Conservation (phyloP, 139 green algal species). For the Picochlorum sp. region DNA sequence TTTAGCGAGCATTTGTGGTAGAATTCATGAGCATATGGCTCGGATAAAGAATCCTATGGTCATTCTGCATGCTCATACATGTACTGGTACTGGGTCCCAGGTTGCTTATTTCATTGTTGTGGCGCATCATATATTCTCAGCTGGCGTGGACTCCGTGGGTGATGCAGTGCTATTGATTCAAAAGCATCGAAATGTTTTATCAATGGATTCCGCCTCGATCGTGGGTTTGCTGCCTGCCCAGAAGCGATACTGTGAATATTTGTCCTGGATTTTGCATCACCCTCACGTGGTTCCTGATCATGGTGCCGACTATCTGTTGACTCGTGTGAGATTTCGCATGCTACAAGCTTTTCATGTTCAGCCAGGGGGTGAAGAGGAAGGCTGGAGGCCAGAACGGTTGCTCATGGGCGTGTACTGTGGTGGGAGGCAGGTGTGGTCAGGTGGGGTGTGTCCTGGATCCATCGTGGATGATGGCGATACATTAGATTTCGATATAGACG, state of each 20-base stretch:
- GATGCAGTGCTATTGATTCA: slow-evolving; percentile 13
- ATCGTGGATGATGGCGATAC: slow-evolving; percentile 2
- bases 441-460: slow-evolving; percentile 10
- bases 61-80: slow-evolving; percentile 30
- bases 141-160: slow-evolving; percentile 15
- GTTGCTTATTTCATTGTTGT: slow-evolving; percentile 20
- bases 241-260: slow-evolving; percentile 20
- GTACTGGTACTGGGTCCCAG: slow-evolving; percentile 16
- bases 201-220: background rate
- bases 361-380: background rate
- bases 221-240: slow-evolving; percentile 19
- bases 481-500: slow-evolving; percentile 16
- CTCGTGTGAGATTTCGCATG: slow-evolving; percentile 8
- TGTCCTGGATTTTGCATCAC: slow-evolving; percentile 22
- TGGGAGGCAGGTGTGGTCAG: slow-evolving; percentile 21
- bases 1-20: slow-evolving; percentile 21
- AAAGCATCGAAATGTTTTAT: slow-evolving; percentile 9
- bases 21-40: slow-evolving; percentile 27
- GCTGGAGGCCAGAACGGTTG: background rate
- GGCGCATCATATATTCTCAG: slow-evolving; percentile 30
- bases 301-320: background rate
- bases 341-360: slow-evolving; percentile 14
- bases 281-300: slow-evolving; percentile 11
- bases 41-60: slow-evolving; percentile 9
- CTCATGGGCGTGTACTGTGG: slow-evolving; percentile 27